Conservation (phyloP, 305 asterid species). For the Euphrasia arctica region DNA sequence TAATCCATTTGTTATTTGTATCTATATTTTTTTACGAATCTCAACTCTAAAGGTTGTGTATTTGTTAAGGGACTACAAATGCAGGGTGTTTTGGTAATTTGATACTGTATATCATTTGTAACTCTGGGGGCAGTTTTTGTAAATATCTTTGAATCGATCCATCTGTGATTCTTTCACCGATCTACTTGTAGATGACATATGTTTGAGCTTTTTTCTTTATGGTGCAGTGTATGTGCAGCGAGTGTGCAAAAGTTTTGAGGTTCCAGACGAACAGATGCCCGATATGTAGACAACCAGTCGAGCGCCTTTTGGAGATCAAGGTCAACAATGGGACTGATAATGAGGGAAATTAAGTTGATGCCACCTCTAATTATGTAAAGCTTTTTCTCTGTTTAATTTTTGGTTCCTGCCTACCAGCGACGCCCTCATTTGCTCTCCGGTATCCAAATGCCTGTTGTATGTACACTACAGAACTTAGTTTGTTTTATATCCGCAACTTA, state of each 20-base stretch:
- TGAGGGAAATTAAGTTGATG: conserved; percentile 35
- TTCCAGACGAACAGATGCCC: conserved; percentile 95
- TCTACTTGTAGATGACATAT: conserved; percentile 19
- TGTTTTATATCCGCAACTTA: conserved; percentile 20
- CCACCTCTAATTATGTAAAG: conserved; percentile 33
- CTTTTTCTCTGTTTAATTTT: conserved; percentile 18
- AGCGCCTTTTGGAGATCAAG: conserved; percentile 95
- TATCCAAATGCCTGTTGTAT: conserved; percentile 26
- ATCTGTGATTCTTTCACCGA: no score
- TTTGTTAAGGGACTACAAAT: neutral
- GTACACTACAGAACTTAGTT: conserved; percentile 9
- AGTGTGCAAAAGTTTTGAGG: conserved; percentile 92
- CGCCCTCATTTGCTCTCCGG: conserved; percentile 17
- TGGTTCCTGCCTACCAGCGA: neutral
- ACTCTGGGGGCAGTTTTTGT: neutral
- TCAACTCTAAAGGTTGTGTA: neutral
- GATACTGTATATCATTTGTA: neutral
- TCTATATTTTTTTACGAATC: neutral
- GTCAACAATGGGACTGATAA: conserved; percentile 66
- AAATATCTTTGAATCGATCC: neutral
- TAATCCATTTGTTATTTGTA: no score
- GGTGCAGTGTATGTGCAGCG: conserved; percentile 98
- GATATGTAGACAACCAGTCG: conserved; percentile 95
- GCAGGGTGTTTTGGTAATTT: neutral
- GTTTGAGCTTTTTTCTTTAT: conserved; percentile 16